Evolutionary conservation across 2,329 filamentous ascomycete species (phyloP).

Genomic region (Leptographium radiaticola): DNA sequence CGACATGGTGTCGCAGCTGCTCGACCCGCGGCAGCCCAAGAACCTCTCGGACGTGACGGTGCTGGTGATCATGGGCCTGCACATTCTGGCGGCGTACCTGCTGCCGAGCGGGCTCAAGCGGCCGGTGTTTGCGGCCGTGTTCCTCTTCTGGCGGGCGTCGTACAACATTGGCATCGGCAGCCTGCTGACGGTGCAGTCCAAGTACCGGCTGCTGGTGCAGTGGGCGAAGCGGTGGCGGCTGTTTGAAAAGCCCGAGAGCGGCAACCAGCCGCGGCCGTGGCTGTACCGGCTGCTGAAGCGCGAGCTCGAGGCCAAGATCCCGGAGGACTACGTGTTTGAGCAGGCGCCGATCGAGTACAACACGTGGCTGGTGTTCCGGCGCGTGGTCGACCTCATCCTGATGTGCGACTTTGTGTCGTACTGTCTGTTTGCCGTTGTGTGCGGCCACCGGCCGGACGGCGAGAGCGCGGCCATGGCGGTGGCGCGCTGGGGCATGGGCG

Average conservation of each 20-base stretch:
- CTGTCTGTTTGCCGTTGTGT: constrained; percentile 87
- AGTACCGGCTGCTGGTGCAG: constrained; percentile 69
- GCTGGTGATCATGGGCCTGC: constrained; percentile 60
- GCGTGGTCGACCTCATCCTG: constrained; percentile 89
- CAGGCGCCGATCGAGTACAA: constrained; percentile 95
- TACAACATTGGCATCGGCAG: constrained; percentile 94
- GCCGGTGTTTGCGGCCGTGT: constrained; percentile 68
- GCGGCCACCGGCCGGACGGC: constrained; percentile 58
- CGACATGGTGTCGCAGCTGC: constrained; percentile 96
- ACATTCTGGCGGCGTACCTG: constrained; percentile 60
- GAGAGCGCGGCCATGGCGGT: constrained; percentile 58
- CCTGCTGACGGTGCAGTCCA: constrained; percentile 78
- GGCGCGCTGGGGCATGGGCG: constrained; percentile 66
- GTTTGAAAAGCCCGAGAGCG: constrained; percentile 72
- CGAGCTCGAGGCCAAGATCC: constrained; percentile 91
- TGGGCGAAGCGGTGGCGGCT: constrained; percentile 81
- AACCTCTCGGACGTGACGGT: constrained; percentile 79
- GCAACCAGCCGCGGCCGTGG: constrained; percentile 68
- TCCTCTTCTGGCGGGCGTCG: constrained; percentile 80
- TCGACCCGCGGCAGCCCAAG: constrained; percentile 90
- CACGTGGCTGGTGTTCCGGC: constrained; percentile 92
- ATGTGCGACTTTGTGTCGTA: constrained; percentile 99
- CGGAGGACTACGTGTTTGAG: constrained; percentile 85
- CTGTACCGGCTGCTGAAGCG: constrained; percentile 74
- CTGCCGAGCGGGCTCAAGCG: constrained; percentile 58